These are phyloP conservation scores for Neonectria ditissima DNA, from an alignment of 2,329 filamentous ascomycete species.

Conservation along the genomic window DNA sequence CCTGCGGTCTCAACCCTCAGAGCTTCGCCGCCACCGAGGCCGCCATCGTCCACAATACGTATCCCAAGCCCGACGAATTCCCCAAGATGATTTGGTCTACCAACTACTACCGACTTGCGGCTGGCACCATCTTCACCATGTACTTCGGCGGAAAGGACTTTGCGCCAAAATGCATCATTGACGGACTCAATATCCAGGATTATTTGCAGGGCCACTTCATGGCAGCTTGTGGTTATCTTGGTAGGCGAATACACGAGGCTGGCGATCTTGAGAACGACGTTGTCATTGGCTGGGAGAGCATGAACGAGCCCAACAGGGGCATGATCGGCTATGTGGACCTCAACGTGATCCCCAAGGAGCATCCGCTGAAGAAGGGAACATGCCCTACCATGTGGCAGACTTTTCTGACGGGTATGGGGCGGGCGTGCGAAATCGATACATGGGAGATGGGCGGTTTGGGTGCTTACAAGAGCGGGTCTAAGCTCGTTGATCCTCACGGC, in stretches of 20 bases:
- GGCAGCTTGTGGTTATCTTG: constrained; percentile 82
- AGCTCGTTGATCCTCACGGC: constrained; percentile 88
- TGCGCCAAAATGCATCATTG: constrained; percentile 94
- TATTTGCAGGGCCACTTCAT: constrained; percentile 91
- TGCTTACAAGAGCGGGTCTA: constrained; percentile 87
- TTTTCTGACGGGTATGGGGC: constrained; percentile 89
- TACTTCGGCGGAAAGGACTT: constrained; percentile 94
- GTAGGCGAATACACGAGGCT: constrained; percentile 86
- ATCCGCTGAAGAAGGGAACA: constrained; percentile 92
- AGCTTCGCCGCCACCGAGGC: constrained; percentile 89
- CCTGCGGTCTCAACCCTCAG: constrained; percentile 88
- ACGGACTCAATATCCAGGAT: constrained; percentile 96
- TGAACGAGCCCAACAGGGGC: constrained; percentile 95
- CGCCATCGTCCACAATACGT: constrained; percentile 94
- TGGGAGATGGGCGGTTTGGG: constrained; percentile 96
- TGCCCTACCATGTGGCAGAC: constrained; percentile 95
- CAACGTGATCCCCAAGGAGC: constrained; percentile 83
- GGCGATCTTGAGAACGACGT: constrained; percentile 88
- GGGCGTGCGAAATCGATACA: constrained; percentile 88
- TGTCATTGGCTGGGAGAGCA: constrained; percentile 93
- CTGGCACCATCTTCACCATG: constrained; percentile 91
- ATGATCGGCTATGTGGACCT: constrained; percentile 87
- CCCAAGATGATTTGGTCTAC: constrained; percentile 99
- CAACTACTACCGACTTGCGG: constrained; percentile 90
- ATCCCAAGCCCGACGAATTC: constrained; percentile 83